A percentile compares a stretch with the other conserved stretches of the same genome.
phyloP scores from a whole-genome alignment of 2,329 filamentous ascomycete species.

The Setomelanomma holmii region DNA sequence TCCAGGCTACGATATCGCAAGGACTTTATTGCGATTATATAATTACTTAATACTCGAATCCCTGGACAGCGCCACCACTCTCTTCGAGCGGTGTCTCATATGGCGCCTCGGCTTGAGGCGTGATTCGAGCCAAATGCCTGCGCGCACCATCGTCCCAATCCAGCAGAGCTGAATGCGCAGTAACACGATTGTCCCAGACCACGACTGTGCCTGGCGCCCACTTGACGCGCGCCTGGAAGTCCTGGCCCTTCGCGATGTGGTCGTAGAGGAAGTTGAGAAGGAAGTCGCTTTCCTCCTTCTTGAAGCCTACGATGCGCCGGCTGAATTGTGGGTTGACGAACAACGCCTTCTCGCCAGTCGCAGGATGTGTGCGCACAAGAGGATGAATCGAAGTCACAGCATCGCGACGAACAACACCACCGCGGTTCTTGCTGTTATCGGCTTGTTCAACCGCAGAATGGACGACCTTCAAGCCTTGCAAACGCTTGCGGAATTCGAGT shows the following conservation, averaged over 20 bases:
- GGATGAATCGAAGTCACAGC: conserved; percentile 78
- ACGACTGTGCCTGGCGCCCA: conserved; percentile 84
- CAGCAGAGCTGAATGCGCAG: conserved; percentile 77
- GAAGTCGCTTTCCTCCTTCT: conserved; percentile 84
- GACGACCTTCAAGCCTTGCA: conserved; percentile 80
- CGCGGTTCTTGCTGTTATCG: conserved; percentile 69
- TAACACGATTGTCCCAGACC: conserved; percentile 86
- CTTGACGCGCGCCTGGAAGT: conserved; percentile 76
- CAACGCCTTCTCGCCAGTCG: conserved; percentile 81
- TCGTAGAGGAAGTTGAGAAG: conserved; percentile 80
- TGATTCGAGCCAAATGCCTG: conserved; percentile 81
- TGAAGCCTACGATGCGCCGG: conserved; percentile 79
- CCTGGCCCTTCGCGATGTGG: conserved; percentile 74
- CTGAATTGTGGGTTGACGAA: conserved; percentile 88
- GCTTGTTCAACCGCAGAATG: conserved; percentile 82
- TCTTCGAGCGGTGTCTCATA: conserved; percentile 67
- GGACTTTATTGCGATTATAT: background rate
- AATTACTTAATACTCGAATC: conserved; percentile 27
- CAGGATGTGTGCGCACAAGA: conserved; percentile 79
- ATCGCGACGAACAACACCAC: conserved; percentile 76
- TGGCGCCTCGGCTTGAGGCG: conserved; percentile 80
- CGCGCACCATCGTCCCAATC: conserved; percentile 84
- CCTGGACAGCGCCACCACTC: conserved; percentile 10
- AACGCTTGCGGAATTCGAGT: conserved; percentile 76
- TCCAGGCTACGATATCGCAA: background rate